Base-by-base conservation (phyloP, 345 rosid genomes). In the Euphorbia tirucalli region DNA sequence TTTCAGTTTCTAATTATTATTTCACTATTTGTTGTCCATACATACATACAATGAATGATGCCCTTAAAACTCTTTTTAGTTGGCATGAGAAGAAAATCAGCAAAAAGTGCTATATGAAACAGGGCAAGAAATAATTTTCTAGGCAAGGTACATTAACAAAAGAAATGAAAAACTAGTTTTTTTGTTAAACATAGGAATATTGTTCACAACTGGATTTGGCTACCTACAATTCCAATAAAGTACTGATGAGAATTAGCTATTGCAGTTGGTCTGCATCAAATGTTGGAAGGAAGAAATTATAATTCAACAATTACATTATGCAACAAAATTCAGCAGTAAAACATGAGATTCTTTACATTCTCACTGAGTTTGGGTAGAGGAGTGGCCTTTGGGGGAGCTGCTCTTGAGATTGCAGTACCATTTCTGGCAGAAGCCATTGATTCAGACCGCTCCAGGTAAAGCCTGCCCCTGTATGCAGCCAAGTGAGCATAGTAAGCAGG, bases 401-500 rank as follows among this genome's bases (percentile, higher is more conserved):
- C 83, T 37, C 97, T 77, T 50, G 93, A 87, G 49, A 90, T 65
- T 69, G 81, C 75, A n/a, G 83, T 75, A 64, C 75, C 74, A 80
- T 70, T 77, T 66, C 85, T 81, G 58, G 48, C 63, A 16, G 73
- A 75, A 71, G 82, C 68, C 68, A 59, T 58, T 28, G 78, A 55
- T 61, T 90, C 95, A 0, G 95, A 84, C 58, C 97, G 81, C 62
- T 95, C 97, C 2, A 95, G 88, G 86, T 95, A 92, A 3, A 95
- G 90, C 31, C 97, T 84, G 66, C 97, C 99, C 75, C 98, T 85
- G 58, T 94, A 94, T 8, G 99, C 97, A 37, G 97, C 99, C 73
- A 94, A 77, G 79, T 94, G 99, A 39, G 97, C 99, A 14, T 94
- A 92, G 80, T 92, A 94, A 44, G 87, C 97, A 2, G 99, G 97